phyloP scores from a whole-genome alignment of 139 green algal genomes.

The Chlorella sp. region DNA sequence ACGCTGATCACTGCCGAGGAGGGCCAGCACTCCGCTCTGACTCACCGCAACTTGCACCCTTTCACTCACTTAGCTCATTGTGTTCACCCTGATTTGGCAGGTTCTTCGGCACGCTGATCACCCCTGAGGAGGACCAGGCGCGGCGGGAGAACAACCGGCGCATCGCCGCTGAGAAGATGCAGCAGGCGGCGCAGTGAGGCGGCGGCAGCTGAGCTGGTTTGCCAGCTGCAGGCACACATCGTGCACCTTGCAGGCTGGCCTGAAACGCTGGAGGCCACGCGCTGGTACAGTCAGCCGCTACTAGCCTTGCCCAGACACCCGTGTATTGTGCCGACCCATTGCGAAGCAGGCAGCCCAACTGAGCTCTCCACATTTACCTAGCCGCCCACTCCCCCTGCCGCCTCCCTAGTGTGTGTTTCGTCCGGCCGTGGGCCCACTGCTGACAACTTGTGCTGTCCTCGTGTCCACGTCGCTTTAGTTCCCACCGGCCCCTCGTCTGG shows the following conservation, averaged over 20 bases:
- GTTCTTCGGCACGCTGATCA: conserved; percentile 77
- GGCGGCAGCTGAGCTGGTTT: background rate
- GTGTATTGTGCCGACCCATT: background rate
- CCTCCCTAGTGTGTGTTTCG: too few species aligned
- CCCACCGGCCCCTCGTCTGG: too few species aligned
- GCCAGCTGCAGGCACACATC: background rate
- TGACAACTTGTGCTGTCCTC: too few species aligned
- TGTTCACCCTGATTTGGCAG: background rate
- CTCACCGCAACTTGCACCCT: too few species aligned
- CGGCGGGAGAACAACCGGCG: background rate
- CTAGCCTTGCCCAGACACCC: background rate
- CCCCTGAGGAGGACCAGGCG: conserved; percentile 46
- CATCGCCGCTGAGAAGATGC: background rate
- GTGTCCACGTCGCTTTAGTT: too few species aligned
- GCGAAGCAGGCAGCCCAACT: too few species aligned
- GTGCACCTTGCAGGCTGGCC: background rate
- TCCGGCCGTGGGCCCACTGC: too few species aligned
- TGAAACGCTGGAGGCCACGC: background rate
- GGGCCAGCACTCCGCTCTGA: too few species aligned
- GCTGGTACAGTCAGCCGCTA: background rate
- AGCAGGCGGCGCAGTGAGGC: background rate
- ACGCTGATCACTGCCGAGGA: too few species aligned
- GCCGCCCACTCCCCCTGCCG: too few species aligned
- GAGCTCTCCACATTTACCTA: too few species aligned
- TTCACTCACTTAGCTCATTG: background rate